Percentiles rank a stretch among this genome's conserved stretches.
These are phyloP conservation scores for Celoporthe dispersa DNA, from an alignment of 2,329 filamentous ascomycete species.

Conservation along the genomic window DNA sequence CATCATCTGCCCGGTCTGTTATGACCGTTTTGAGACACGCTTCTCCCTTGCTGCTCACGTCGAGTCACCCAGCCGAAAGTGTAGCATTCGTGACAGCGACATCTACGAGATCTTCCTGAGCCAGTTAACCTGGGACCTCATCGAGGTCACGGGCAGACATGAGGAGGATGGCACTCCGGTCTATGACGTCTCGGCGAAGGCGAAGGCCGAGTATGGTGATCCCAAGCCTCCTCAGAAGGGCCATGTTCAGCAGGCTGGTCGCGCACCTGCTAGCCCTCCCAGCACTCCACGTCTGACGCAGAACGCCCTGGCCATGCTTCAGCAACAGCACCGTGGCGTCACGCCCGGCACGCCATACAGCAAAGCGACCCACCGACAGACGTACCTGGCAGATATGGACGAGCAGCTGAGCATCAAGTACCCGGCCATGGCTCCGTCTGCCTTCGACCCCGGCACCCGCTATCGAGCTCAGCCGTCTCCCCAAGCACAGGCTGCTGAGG, in stretches of 20 bases:
- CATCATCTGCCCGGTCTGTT: slow-evolving; percentile 52
- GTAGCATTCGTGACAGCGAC: slow-evolving; percentile 48
- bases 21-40: slow-evolving; percentile 45
- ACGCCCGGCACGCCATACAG: not conserved
- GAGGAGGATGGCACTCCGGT: slow-evolving; percentile 41
- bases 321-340: not conserved
- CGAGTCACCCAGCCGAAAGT: slow-evolving; percentile 48
- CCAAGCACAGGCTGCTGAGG: not conserved
- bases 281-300: slow-evolving; percentile 5
- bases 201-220: slow-evolving; percentile 32
- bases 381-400: not conserved
- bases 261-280: not conserved
- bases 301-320: slow-evolving; percentile 4
- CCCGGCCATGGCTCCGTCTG: not conserved
- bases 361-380: not conserved
- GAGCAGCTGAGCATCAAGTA: not conserved
- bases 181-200: slow-evolving; percentile 36
- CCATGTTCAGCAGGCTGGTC: not conserved
- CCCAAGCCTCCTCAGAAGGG: slow-evolving; percentile 15
- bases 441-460: not conserved
- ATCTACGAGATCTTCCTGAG: slow-evolving; percentile 45
- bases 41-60: slow-evolving; percentile 53
- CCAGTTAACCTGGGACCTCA: slow-evolving; percentile 45
- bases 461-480: not conserved
- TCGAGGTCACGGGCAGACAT: slow-evolving; percentile 39